These are phyloP conservation scores for Suhomyces coccinellae DNA, from an alignment of 1,139 yeast species.

Conservation along the genomic window DNA sequence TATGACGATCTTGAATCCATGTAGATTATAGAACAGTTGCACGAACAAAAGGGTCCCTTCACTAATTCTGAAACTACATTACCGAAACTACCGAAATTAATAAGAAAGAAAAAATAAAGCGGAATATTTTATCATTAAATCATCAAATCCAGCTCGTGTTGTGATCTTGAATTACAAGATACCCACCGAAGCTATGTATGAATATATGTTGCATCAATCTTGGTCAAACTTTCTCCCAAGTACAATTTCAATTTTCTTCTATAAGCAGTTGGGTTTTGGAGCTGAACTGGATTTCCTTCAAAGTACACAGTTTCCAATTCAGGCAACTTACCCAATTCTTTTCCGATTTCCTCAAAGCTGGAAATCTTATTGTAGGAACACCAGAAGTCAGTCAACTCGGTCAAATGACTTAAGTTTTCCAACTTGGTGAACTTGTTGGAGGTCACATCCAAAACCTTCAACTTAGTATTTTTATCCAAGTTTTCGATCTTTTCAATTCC, in stretches of 20 bases:
- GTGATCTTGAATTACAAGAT: not conserved
- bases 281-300: constrained; percentile 92
- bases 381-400: constrained; percentile 86
- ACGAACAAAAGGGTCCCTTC: no score
- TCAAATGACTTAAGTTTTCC: constrained; percentile 65
- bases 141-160: not conserved
- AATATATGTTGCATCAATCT: constrained; percentile 88
- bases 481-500: constrained; percentile 76
- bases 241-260: constrained; percentile 77
- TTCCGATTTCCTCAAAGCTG: constrained; percentile 66
- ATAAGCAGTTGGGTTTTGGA: constrained; percentile 72
- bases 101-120: no score
- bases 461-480: constrained; percentile 65
- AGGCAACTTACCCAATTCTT: constrained; percentile 62
- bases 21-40: no score
- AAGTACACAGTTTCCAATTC: constrained; percentile 85
- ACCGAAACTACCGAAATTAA: no score
- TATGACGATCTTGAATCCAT: not conserved
- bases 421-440: constrained; percentile 65
- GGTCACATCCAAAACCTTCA: constrained; percentile 79
- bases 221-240: constrained; percentile 71
- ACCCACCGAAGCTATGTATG: constrained; percentile 10
- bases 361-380: constrained; percentile 76
- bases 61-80: no score
- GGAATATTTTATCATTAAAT: no score